Percentiles rank a stretch among this genome's conserved stretches.
Evolutionary conservation across 805 yeast genomes (phyloP).

Genomic region (Blastobotrys parvus): DNA sequence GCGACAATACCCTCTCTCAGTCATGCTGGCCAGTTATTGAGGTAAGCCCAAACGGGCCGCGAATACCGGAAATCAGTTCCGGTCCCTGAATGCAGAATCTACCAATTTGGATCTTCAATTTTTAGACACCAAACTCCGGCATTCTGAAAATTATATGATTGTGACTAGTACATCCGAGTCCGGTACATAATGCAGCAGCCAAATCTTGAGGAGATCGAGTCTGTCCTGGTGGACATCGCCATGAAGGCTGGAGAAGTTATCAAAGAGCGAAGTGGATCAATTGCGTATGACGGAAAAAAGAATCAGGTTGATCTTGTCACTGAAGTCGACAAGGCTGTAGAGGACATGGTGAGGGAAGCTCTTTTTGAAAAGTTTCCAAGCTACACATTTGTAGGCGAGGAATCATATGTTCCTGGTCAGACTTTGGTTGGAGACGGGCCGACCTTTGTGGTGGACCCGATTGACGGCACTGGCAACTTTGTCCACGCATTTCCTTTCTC

Average conservation of each 20-base stretch:
- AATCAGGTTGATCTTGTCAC: conserved; percentile 58
- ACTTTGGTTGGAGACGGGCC: conserved; percentile 43
- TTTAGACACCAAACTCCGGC: too few relatives aligned
- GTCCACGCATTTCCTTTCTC: conserved; percentile 54
- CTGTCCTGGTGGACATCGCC: conserved; percentile 35
- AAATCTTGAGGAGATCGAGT: conserved; percentile 29
- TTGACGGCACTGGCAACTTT: conserved; percentile 60
- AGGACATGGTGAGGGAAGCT: conserved; percentile 31
- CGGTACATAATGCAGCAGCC: conserved; percentile 1
- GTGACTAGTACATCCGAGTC: too few relatives aligned
- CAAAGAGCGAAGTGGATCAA: conserved; percentile 39
- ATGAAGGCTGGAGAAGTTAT: conserved; percentile 43
- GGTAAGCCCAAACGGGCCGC: too few relatives aligned
- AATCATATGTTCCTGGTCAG: conserved; percentile 42
- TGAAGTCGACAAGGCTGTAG: conserved; percentile 50
- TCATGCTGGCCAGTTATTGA: too few relatives aligned
- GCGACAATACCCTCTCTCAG: too few relatives aligned
- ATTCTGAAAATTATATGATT: too few relatives aligned
- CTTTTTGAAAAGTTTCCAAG: conserved; percentile 36
- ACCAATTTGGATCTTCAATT: too few relatives aligned
- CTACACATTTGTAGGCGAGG: conserved; percentile 54
- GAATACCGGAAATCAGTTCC: too few relatives aligned
- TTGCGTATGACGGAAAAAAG: conserved; percentile 44
- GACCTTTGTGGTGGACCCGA: conserved; percentile 57
- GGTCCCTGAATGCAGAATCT: too few relatives aligned